phyloP scores from a whole-genome alignment of 441 rosid species.

The Erodium texanum region DNA sequence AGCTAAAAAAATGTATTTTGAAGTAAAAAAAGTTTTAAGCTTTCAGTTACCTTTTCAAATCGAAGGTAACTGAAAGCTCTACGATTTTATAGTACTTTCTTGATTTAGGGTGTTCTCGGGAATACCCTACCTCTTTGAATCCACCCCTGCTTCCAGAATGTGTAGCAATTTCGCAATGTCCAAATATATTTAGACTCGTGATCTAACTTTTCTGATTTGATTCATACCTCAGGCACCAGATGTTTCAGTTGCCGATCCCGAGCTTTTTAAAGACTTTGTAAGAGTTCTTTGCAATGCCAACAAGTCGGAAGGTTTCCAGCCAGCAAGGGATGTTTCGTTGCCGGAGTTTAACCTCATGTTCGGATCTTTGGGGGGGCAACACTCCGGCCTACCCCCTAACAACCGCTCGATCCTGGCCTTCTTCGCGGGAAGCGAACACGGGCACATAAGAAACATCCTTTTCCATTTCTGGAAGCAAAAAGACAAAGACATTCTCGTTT shows the following conservation, averaged over 20 bases:
- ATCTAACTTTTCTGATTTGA: too few relatives aligned
- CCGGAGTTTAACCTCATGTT: constrained; percentile 44
- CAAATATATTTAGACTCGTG: too few relatives aligned
- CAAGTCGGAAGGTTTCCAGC: constrained; percentile 60
- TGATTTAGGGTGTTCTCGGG: too few relatives aligned
- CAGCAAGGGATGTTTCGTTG: constrained; percentile 56
- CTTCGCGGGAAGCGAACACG: constrained; percentile 66
- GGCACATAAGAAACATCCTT: constrained; percentile 38
- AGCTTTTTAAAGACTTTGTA: constrained; percentile 54
- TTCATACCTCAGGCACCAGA: constrained; percentile 58
- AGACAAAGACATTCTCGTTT: constrained; percentile 41
- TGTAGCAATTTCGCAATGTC: too few relatives aligned
- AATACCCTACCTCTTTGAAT: too few relatives aligned
- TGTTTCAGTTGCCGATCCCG: constrained; percentile 43
- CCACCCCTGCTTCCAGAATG: too few relatives aligned
- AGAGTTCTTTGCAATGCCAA: constrained; percentile 87
- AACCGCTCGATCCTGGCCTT: constrained; percentile 52
- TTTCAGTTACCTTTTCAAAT: too few relatives aligned
- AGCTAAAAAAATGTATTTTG: too few relatives aligned
- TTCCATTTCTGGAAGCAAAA: constrained; percentile 51
- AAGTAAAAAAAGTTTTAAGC: too few relatives aligned
- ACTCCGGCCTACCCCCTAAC: constrained; percentile 20
- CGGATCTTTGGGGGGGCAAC: constrained; percentile 25
- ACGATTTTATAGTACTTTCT: too few relatives aligned
- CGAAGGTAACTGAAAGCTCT: too few relatives aligned